These are phyloP conservation scores for Wallemia ichthyophaga DNA, from an alignment of 1,284 basidiomycete species.

Conservation along the genomic window DNA sequence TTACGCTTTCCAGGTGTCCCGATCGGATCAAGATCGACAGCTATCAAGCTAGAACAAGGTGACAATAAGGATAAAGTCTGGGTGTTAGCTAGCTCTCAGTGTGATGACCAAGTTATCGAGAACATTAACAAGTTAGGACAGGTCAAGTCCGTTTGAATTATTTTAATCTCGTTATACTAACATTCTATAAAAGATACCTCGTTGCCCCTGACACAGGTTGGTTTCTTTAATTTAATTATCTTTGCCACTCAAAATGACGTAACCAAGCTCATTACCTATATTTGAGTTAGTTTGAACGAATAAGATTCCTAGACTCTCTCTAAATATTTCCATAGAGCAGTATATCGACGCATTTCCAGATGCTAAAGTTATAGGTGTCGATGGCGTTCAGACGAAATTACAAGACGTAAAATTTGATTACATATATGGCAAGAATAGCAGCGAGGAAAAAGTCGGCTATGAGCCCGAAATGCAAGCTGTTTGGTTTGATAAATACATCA, in stretches of 20 bases:
- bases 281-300: neutral
- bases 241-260: neutral
- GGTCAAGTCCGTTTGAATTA: neutral
- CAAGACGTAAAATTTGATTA: constrained; percentile 21
- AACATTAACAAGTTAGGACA: neutral
- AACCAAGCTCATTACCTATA: neutral
- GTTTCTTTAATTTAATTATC: neutral
- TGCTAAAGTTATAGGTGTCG: constrained; percentile 40
- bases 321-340: constrained; percentile 20
- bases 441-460: constrained; percentile 35
- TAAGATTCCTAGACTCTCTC: neutral
- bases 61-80: neutral
- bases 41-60: neutral
- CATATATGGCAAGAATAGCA: constrained; percentile 8
- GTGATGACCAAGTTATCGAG: neutral
- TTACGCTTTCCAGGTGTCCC: neutral
- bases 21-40: neutral
- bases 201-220: neutral
- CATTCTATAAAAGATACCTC: neutral
- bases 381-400: constrained; percentile 21
- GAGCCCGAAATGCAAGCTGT: constrained; percentile 34
- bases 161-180: neutral
- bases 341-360: constrained; percentile 43
- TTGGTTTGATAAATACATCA: constrained; percentile 19
- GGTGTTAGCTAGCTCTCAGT: neutral